Percentiles rank a stretch among this genome's conserved stretches.
These are phyloP conservation scores for Pythium utonaiense DNA, from an alignment of 352 stramenopile species.

Conservation along the genomic window DNA sequence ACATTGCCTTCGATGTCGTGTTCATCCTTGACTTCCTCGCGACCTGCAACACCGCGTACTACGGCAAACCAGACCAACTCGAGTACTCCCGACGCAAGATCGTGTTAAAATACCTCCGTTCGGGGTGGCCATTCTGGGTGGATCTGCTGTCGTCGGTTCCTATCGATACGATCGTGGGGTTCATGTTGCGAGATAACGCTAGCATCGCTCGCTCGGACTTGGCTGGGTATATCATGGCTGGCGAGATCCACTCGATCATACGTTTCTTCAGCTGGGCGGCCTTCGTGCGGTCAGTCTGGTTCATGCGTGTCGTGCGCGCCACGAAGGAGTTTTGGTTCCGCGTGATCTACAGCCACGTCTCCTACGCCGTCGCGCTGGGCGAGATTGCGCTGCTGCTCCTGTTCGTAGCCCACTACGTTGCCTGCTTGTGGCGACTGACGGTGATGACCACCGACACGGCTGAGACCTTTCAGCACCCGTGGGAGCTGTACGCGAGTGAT, in stretches of 20 bases:
- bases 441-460: background rate
- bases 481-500: constrained; percentile 19
- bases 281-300: constrained; percentile 18
- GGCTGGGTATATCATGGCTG: background rate
- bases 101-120: constrained; percentile 6
- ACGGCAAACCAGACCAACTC: constrained; percentile 13
- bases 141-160: constrained; percentile 21
- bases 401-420: constrained; percentile 28
- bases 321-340: constrained; percentile 23
- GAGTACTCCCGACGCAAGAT: constrained; percentile 20
- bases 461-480: background rate
- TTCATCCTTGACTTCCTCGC: constrained; percentile 20
- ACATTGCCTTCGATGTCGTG: constrained; percentile 17
- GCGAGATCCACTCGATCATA: constrained; percentile 9
- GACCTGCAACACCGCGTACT: constrained; percentile 23
- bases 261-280: constrained; percentile 23
- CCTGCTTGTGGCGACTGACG: constrained; percentile 31
- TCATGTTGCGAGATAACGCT: background rate
- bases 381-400: constrained; percentile 27
- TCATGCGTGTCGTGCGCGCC: constrained; percentile 19
- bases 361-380: constrained; percentile 15
- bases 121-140: constrained; percentile 18
- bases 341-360: constrained; percentile 15
- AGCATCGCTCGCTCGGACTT: constrained; percentile 1
- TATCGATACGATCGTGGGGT: constrained; percentile 17